Conservation (phyloP, 192 early-diverging fungal species). For the Funneliformis geosporum region DNA sequence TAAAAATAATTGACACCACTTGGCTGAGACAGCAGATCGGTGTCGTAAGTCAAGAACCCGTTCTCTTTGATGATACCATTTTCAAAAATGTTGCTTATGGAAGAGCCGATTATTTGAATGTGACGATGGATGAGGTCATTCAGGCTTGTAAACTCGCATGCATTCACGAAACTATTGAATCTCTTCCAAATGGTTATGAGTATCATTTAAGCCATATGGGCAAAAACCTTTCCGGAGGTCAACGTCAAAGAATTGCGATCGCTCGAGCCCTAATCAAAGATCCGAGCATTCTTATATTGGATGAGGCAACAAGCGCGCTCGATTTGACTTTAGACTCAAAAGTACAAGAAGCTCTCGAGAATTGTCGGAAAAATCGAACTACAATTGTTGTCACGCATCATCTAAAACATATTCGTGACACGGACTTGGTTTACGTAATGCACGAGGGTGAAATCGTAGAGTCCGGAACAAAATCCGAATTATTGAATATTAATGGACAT, state of each 20-base stretch:
- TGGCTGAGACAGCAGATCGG: slow-evolving; percentile 90
- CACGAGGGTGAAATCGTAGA: slow-evolving; percentile 46
- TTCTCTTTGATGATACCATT: slow-evolving; percentile 82
- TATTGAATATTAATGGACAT: slow-evolving; percentile 29
- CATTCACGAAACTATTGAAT: slow-evolving; percentile 64
- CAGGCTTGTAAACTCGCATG: slow-evolving; percentile 62
- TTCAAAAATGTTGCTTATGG: slow-evolving; percentile 81
- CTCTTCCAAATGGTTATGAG: slow-evolving; percentile 56
- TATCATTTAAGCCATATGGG: slow-evolving; percentile 74
- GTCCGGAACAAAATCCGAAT: slow-evolving; percentile 30
- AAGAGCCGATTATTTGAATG: slow-evolving; percentile 45
- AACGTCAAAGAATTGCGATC: slow-evolving; percentile 74
- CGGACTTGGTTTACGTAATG: slow-evolving; percentile 51
- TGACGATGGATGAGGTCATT: slow-evolving; percentile 60
- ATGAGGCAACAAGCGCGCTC: slow-evolving; percentile 41
- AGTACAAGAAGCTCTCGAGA: slow-evolving; percentile 42
- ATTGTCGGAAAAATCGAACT: slow-evolving; percentile 43
- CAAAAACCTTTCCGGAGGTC: slow-evolving; percentile 76
- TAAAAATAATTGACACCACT: slow-evolving; percentile 76
- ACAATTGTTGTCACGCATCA: slow-evolving; percentile 64
- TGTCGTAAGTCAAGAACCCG: slow-evolving; percentile 90
- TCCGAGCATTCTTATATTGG: slow-evolving; percentile 59
- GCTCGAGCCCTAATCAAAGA: slow-evolving; percentile 69
- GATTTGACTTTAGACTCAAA: slow-evolving; percentile 35
- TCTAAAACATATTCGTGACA: slow-evolving; percentile 52